Percentiles rank a stretch among this genome's conserved stretches.
phyloP scores from a whole-genome alignment of 768 basidiomycete species.

The Pluteus cervinus region DNA sequence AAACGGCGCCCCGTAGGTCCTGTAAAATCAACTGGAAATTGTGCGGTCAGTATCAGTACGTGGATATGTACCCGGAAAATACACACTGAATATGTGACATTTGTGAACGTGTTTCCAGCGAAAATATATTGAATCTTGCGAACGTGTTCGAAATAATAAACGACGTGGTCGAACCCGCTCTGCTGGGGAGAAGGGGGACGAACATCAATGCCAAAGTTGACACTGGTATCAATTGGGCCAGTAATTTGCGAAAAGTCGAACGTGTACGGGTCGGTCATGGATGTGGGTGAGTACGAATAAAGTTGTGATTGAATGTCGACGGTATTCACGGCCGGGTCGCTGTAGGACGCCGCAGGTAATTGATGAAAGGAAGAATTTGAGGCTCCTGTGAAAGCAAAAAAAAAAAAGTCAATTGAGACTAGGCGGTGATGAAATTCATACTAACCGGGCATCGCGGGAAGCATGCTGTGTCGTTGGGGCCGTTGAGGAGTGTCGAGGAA shows the following conservation, averaged over 20 bases:
- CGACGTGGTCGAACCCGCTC: slow-evolving; percentile 52
- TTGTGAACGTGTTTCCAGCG: slow-evolving; percentile 53
- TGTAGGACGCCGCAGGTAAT: slow-evolving; percentile 25
- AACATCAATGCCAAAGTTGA: neutral
- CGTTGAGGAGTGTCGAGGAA: too few relatives aligned
- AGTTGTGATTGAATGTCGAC: slow-evolving; percentile 20
- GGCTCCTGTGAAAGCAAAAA: slow-evolving; percentile 26
- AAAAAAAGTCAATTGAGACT: slow-evolving; percentile 12
- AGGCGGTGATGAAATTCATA: neutral
- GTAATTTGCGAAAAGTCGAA: slow-evolving; percentile 28
- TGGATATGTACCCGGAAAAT: too few relatives aligned
- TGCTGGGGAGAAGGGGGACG: slow-evolving; percentile 5
- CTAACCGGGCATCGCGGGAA: slow-evolving; percentile 42
- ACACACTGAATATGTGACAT: slow-evolving; percentile 62
- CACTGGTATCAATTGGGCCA: slow-evolving; percentile 8
- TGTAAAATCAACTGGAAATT: slow-evolving; percentile 44
- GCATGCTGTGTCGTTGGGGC: slow-evolving; percentile 21
- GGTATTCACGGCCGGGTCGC: slow-evolving; percentile 25
- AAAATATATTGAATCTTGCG: slow-evolving; percentile 63
- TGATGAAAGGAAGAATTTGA: slow-evolving; percentile 33
- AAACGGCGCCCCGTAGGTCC: slow-evolving; percentile 65
- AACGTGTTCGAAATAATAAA: slow-evolving; percentile 74
- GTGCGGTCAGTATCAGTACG: too few relatives aligned
- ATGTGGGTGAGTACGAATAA: slow-evolving; percentile 24
- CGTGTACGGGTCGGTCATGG: slow-evolving; percentile 21